A percentile compares a stretch with the other conserved stretches of the same genome.
Evolutionary conservation across 768 basidiomycete genomes (phyloP).

Genomic region (Lactifluus subvellereus): DNA sequence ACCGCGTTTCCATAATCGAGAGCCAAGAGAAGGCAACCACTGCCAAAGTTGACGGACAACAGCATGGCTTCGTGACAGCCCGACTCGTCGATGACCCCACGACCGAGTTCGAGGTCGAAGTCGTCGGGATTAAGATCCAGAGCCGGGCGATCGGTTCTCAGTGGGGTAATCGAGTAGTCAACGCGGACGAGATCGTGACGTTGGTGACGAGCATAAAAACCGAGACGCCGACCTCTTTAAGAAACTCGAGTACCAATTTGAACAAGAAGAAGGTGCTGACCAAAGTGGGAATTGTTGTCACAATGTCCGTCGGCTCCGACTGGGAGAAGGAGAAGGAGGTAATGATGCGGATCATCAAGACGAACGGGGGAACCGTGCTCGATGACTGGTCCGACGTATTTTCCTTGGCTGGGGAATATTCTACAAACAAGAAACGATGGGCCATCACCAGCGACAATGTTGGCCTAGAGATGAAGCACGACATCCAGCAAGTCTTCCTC

Average conservation of each 20-base stretch:
- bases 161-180: slow-evolving; percentile 52
- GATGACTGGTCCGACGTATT: slow-evolving; percentile 59
- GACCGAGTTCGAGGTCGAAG: slow-evolving; percentile 35
- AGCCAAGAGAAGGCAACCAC: slow-evolving; percentile 29
- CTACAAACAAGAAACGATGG: slow-evolving; percentile 46
- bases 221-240: slow-evolving; percentile 46
- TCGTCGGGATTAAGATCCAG: slow-evolving; percentile 45
- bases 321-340: slow-evolving; percentile 39
- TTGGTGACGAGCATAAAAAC: slow-evolving; percentile 34
- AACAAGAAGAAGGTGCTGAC: slow-evolving; percentile 32
- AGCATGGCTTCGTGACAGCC: slow-evolving; percentile 21
- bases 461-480: slow-evolving; percentile 38
- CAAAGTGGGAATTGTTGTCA: slow-evolving; percentile 55
- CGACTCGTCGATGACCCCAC: slow-evolving; percentile 29
- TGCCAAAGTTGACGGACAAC: slow-evolving; percentile 32
- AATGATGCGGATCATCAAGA: slow-evolving; percentile 40
- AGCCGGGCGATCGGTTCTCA: slow-evolving; percentile 42
- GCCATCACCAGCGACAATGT: slow-evolving; percentile 44
- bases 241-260: slow-evolving; percentile 37
- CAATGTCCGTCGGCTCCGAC: slow-evolving; percentile 39
- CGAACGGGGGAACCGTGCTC: slow-evolving; percentile 50
- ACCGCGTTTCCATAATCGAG: slow-evolving; percentile 44
- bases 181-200: slow-evolving; percentile 39
- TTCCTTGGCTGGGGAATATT: slow-evolving; percentile 47
- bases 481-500: slow-evolving; percentile 54